Conservation (phyloP, 306 rosid species). For the Begonia fuchsioides region DNA sequence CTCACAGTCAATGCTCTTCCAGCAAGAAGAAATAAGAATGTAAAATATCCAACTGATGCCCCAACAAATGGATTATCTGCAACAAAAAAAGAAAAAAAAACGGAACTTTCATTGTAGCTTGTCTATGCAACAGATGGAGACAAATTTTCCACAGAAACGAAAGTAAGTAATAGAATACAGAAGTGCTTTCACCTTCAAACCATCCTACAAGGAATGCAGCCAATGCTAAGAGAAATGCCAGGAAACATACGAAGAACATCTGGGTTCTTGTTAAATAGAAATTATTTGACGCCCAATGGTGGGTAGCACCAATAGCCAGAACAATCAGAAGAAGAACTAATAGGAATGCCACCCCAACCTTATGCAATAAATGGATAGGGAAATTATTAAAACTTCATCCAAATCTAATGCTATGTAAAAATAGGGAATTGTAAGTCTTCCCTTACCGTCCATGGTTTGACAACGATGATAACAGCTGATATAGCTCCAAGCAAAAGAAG, state of each 20-base stretch:
- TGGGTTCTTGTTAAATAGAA: constrained; percentile 93
- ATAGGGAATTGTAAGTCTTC: constrained; percentile 1
- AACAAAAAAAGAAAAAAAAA: too few relatives aligned
- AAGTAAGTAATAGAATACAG: constrained; percentile 2
- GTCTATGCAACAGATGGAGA: background rate
- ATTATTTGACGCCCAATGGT: constrained; percentile 98
- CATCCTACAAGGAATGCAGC: constrained; percentile 96
- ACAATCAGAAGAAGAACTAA: constrained; percentile 90
- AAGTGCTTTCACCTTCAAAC: constrained; percentile 62
- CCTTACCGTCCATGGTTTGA: constrained; percentile 94
- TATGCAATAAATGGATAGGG: constrained; percentile 13
- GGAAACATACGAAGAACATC: constrained; percentile 81
- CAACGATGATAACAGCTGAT: constrained; percentile 73
- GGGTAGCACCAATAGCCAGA: constrained; percentile 84
- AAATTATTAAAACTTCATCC: constrained; percentile 10
- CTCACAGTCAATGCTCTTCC: constrained; percentile 97
- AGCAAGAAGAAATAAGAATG: constrained; percentile 88
- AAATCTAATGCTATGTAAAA: background rate
- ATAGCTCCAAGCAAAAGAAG: constrained; percentile 88
- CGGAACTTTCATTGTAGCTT: constrained; percentile 2
- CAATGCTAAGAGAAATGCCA: constrained; percentile 91
- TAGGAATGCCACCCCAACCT: constrained; percentile 92
- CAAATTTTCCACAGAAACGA: constrained; percentile 1
- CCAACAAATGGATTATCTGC: constrained; percentile 87
- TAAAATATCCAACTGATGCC: constrained; percentile 96